Base-by-base conservation (phyloP, 2,329 filamentous ascomycete genomes). In the Fusarium burgessii region DNA sequence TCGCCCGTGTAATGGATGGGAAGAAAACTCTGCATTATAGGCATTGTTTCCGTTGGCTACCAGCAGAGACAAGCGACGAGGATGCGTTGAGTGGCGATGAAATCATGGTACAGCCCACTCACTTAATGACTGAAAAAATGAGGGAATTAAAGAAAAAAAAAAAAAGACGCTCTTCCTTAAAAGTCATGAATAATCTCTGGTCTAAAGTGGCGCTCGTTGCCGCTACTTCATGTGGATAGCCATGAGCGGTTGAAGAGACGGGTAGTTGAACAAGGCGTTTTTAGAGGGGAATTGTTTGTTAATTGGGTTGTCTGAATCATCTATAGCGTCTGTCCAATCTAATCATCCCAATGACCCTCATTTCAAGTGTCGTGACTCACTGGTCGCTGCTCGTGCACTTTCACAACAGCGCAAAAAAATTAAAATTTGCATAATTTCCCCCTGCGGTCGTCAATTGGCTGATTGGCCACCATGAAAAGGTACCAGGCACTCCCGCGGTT, bases 381-480 rank as follows among this genome's bases (percentile, higher is more conserved):
- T 51, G 29, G 29, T 41, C 18, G 51, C 32, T 51, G 18, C 49
- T 43, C 35, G 38, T 55, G 40, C 40, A 50, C 36, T 33, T 56
- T 69, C 62, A 69, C 58, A 66, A 70, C 47, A 71, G 50, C 60
- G 55, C 23, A 42, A 55, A 38, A 23, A 58, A 66, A 67, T 62
- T 74, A 75, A 78, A 68, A 78, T 77, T 78, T 78, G 75, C 69
- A 76, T 66, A 77, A 78, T 77, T 68, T 78, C 75, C 70, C 54
- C 54, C 54, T 42, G 38, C 42, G 25, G 33, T 45, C 36, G 25
- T 23, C 29, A 35, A 15, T 56, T 46, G 46, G n/a, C 54, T 59
- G 64, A 72, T 66, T 52, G 51, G 49, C 45, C 38, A 40, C 45
- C 50, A 13, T 38, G 23, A 36, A 27, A 43, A 61, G 62, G 47